phyloP scores from a whole-genome alignment of 2,329 filamentous ascomycete species.

The Aspergillus aculeatus region DNA sequence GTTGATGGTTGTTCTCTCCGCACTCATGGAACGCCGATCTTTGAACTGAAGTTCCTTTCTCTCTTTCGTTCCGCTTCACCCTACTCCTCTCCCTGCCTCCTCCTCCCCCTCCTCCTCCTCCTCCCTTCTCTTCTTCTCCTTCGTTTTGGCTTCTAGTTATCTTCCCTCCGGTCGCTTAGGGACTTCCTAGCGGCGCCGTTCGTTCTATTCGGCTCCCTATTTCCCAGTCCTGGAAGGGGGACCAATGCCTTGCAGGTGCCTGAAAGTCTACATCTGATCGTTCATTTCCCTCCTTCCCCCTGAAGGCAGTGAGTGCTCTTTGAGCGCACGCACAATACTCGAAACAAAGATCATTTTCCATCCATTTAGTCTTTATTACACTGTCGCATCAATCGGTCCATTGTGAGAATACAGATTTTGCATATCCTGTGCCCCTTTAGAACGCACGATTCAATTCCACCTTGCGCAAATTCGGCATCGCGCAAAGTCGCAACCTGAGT shows the following conservation, averaged over 20 bases:
- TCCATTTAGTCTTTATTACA: not conserved
- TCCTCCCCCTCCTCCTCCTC: slow-evolving; percentile 1
- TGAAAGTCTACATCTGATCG: slow-evolving; percentile 7
- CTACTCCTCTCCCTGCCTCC: not conserved
- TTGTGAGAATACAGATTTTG: not conserved
- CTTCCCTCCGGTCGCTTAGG: not conserved
- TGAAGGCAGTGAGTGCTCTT: slow-evolving; percentile 4
- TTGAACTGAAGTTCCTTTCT: too few relatives aligned
- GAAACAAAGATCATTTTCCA: not conserved
- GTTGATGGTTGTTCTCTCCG: not conserved
- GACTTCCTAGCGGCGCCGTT: not conserved
- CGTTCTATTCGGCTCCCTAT: not conserved
- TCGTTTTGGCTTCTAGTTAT: not conserved
- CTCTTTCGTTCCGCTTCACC: not conserved
- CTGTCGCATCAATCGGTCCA: not conserved
- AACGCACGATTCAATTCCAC: not conserved
- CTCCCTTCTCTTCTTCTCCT: not conserved
- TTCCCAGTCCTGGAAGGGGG: not conserved
- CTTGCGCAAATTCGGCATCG: not conserved
- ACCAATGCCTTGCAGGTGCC: slow-evolving; percentile 6
- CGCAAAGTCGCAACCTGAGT: not conserved
- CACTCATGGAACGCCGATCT: not conserved
- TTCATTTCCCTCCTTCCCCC: not conserved
- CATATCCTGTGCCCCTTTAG: not conserved
- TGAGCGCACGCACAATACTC: not conserved